Evolutionary conservation across 495 filamentous ascomycete species (phyloP).

Genomic region (Hypomontagnella submonticulosa): DNA sequence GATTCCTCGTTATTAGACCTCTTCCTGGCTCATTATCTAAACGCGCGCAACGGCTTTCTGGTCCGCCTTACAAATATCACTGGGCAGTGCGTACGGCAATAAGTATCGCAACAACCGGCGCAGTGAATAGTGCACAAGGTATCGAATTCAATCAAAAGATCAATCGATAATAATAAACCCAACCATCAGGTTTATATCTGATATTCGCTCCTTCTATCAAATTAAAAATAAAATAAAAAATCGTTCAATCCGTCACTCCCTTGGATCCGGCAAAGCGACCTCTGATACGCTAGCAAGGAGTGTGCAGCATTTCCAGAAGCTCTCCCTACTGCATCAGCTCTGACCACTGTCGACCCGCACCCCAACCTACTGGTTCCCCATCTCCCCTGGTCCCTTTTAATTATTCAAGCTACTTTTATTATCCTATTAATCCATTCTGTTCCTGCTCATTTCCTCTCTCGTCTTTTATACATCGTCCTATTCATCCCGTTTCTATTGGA

Average conservation of each 20-base stretch:
- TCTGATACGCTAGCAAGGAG: slow-evolving; percentile 50
- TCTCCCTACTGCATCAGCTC: slow-evolving; percentile 38
- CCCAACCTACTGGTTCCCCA: slow-evolving; percentile 46
- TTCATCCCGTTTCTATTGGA: slow-evolving; percentile 21
- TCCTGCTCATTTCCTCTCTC: slow-evolving; percentile 44
- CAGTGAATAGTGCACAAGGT: slow-evolving; percentile 15
- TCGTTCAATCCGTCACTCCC: slow-evolving; percentile 50
- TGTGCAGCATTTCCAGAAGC: slow-evolving; percentile 49
- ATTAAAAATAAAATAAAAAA: slow-evolving; percentile 28
- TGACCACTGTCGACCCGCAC: slow-evolving; percentile 47
- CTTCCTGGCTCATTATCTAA: slow-evolving; percentile 20
- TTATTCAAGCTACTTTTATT: slow-evolving; percentile 39
- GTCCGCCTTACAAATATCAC: slow-evolving; percentile 22
- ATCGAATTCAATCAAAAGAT: slow-evolving; percentile 2
- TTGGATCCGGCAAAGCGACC: slow-evolving; percentile 42
- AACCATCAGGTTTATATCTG: slow-evolving; percentile 14
- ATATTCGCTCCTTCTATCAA: slow-evolving; percentile 15
- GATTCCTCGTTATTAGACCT: slow-evolving; percentile 36
- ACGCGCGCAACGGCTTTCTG: slow-evolving; percentile 12
- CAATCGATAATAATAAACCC: slow-evolving; percentile 25
- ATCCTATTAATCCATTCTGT: slow-evolving; percentile 45
- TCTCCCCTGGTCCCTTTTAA: slow-evolving; percentile 46
- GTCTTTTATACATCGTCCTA: slow-evolving; percentile 18
- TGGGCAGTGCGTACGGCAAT: slow-evolving; percentile 1
- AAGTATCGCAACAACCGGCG: slow-evolving; percentile 16